A percentile compares a stretch with the other conserved stretches of the same genome.
Conservation (phyloP, 2,329 filamentous ascomycete species). For the Ophiocordyceps sinensis region DNA sequence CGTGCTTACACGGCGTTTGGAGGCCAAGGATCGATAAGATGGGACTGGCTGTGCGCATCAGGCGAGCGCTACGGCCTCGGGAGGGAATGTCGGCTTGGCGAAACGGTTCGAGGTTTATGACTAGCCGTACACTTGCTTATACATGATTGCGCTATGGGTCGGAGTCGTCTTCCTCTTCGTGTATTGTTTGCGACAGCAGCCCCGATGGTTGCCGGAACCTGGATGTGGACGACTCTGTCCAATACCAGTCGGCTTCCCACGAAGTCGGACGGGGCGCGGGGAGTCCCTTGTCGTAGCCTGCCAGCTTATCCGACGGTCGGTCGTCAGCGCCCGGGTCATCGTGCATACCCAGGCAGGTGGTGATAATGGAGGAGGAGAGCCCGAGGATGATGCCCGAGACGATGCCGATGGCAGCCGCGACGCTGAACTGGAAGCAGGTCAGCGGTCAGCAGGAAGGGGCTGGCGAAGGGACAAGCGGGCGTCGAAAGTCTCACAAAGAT, state of each 20-base stretch:
- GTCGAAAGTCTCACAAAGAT: conserved; percentile 24
- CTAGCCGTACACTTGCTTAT: neutral
- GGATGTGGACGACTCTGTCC: conserved; percentile 19
- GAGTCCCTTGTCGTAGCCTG: neutral
- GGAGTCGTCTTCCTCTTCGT: conserved; percentile 53
- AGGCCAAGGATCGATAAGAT: too few species aligned
- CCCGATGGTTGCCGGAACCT: conserved; percentile 29
- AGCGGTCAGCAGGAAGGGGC: neutral
- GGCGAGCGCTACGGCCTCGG: too few species aligned
- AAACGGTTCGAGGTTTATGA: neutral
- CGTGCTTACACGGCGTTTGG: too few species aligned
- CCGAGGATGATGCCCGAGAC: conserved; percentile 45
- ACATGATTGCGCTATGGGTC: conserved; percentile 14
- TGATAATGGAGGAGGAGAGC: conserved; percentile 38
- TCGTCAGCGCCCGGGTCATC: conserved; percentile 8
- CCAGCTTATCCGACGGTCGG: conserved; percentile 2
- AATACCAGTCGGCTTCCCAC: conserved; percentile 22
- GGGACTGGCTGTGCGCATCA: too few species aligned
- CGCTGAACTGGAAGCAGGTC: conserved; percentile 32
- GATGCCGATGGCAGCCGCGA: conserved; percentile 54
- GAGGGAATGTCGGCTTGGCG: too few species aligned
- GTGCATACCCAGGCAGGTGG: conserved; percentile 32
- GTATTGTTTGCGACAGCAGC: conserved; percentile 51
- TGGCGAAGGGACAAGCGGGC: too few species aligned
- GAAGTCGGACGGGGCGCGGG: conserved; percentile 1